Conservation (phyloP, 163 green algal species). For the Volvox carteri region DNA sequence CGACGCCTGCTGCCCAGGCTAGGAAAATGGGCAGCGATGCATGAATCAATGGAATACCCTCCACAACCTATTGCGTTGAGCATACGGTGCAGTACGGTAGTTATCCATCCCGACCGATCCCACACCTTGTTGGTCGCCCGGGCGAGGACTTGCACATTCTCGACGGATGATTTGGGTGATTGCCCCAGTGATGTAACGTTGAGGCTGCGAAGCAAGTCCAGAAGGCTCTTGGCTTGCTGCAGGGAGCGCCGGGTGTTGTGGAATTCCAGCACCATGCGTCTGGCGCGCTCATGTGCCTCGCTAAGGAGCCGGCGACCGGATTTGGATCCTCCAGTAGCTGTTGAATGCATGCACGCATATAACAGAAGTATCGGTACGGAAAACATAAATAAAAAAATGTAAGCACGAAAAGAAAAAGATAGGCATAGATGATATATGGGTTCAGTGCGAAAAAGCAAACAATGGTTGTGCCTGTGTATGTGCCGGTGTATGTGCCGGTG, state of each 20-base stretch:
- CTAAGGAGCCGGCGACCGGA: slow-evolving; percentile 2
- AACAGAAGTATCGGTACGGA: background rate
- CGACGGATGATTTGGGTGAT: background rate
- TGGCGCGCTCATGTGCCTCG: background rate
- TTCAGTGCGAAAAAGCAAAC: background rate
- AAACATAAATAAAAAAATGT: background rate
- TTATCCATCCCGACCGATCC: background rate
- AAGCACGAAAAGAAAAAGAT: background rate
- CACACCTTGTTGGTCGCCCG: background rate
- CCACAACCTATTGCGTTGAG: no score
- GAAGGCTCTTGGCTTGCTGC: background rate
- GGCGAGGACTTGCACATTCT: background rate
- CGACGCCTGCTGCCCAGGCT: background rate
- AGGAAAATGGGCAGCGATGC: background rate
- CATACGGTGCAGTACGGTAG: background rate
- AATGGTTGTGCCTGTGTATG: background rate
- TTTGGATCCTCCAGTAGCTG: no score
- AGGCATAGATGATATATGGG: background rate
- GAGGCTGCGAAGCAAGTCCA: background rate
- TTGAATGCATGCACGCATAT: no score
- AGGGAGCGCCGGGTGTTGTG: slow-evolving; percentile 18
- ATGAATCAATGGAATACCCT: background rate
- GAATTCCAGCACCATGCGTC: slow-evolving; percentile 42
- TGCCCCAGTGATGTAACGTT: background rate
- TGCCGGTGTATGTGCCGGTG: background rate